Percentiles rank a stretch among this genome's conserved stretches.
Evolutionary conservation across 768 basidiomycete genomes (phyloP).

Genomic region (Boletus patriciae): DNA sequence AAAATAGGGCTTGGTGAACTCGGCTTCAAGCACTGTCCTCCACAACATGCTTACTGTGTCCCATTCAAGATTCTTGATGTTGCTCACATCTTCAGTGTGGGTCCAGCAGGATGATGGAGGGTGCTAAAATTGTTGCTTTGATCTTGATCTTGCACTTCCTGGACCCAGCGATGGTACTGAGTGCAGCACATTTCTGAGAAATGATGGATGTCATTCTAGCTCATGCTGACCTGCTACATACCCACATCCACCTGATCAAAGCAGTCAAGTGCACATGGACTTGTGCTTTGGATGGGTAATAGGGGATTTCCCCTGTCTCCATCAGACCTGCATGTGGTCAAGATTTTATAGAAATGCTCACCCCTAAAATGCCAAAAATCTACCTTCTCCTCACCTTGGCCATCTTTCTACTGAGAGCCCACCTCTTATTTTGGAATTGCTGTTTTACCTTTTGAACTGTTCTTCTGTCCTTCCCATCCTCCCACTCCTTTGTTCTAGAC

Average conservation of each 20-base stretch:
- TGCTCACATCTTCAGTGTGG: not conserved
- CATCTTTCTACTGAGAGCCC: constrained; percentile 34
- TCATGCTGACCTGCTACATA: too few relatives aligned
- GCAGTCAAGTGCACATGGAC: too few relatives aligned
- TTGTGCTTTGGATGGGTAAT: too few relatives aligned
- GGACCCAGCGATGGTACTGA: not conserved
- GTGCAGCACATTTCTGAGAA: not conserved
- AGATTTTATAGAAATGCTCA: not conserved
- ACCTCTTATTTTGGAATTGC: constrained; percentile 48
- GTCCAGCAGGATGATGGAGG: too few relatives aligned
- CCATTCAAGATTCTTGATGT: constrained; percentile 43
- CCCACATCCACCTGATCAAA: too few relatives aligned
- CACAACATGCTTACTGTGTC: constrained; percentile 60
- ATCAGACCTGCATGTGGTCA: not conserved
- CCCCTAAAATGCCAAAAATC: not conserved
- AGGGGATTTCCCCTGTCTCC: too few relatives aligned
- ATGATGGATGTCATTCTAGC: too few relatives aligned
- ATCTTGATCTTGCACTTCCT: constrained; percentile 29
- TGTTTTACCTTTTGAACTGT: constrained; percentile 36
- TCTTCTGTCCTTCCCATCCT: constrained; percentile 30
- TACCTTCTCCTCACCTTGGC: constrained; percentile 20
- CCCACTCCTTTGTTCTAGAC: constrained; percentile 45
- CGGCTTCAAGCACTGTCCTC: constrained; percentile 47
- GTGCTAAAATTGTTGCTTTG: constrained; percentile 1
- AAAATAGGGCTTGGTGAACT: constrained; percentile 66